Evolutionary conservation across 352 stramenopile species (phyloP).

Genomic region (Globisporangium echinulatum): DNA sequence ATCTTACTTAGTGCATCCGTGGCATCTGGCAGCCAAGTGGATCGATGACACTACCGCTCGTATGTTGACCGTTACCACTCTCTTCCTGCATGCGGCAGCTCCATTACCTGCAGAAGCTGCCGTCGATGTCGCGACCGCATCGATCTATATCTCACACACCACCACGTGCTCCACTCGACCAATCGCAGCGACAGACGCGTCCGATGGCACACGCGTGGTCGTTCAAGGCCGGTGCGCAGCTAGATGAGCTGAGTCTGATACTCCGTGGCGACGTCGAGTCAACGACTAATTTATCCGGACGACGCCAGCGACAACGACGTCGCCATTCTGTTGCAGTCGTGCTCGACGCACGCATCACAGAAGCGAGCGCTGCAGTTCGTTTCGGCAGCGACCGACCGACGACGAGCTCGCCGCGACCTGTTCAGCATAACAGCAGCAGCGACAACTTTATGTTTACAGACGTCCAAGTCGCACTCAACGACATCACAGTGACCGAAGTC

Average conservation of each 20-base stretch:
- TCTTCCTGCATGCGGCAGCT: slow-evolving; percentile 14
- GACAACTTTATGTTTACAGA: slow-evolving; percentile 24
- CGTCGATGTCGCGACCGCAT: slow-evolving; percentile 3
- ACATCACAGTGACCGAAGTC: slow-evolving; percentile 27
- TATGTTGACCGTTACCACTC: neutral
- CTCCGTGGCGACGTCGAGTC: slow-evolving; percentile 13
- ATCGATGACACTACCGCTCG: neutral
- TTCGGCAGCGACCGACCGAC: slow-evolving; percentile 35
- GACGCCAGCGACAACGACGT: neutral
- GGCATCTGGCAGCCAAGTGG: too few relatives aligned
- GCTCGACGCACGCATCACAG: slow-evolving; percentile 4
- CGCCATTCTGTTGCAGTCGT: slow-evolving; percentile 1
- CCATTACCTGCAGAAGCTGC: slow-evolving; percentile 34
- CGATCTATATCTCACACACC: neutral
- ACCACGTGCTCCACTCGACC: neutral
- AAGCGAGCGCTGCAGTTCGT: slow-evolving; percentile 25
- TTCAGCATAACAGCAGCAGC: neutral
- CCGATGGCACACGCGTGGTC: slow-evolving; percentile 9
- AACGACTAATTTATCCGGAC: neutral
- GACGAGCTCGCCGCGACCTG: slow-evolving; percentile 4
- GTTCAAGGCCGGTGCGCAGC: slow-evolving; percentile 21
- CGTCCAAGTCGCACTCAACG: slow-evolving; percentile 29
- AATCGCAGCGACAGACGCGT: neutral
- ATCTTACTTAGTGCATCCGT: too few relatives aligned
- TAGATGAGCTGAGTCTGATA: slow-evolving; percentile 16